Evolutionary conservation across 495 filamentous ascomycete species (phyloP), one percentile per base, ranked within the genome.

Genomic region (Penicillium chermesinum): DNA sequence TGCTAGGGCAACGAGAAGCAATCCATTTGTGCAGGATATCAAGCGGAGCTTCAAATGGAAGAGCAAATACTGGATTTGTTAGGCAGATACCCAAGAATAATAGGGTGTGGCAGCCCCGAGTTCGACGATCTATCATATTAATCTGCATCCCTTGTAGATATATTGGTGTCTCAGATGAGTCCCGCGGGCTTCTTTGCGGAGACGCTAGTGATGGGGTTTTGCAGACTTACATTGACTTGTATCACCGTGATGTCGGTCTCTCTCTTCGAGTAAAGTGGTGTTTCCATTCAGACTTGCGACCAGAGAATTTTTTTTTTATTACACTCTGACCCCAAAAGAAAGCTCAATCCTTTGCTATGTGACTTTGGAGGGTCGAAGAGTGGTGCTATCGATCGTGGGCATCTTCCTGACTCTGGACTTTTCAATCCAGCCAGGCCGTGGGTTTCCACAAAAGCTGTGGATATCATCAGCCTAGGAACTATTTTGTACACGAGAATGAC

Each of bases 401-500:
- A 58, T 46, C 53, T 64, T 7, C 61, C 59, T 10, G 52, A 60
- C 37, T 32, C 50, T 5, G 39, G 53, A 8, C 60, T 62, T 48
- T 59, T 45, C 30, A 48, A 62, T 45, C 59, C 56, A 42, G 45
- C 40, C 20, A 19, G 21, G 16, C 49, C 48, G 10, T 43, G 13
- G 25, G 50, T 42, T 21, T 62, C 57, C 12, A 62, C 59, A 14
- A 33, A 53, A 33, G 47, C 40, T 7, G 54, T 35, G 39, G 56
- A 62, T 32, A 62, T 64, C 8, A 62, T 64, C 32, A 59, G 61
- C 30, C 61, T 62, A 17, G 59, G 61, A 18, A 62, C 61, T 1
- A 40, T 62, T 12, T 52, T 52, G 43, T 64, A 62, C 43, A 64
- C 56, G 22, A 64, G 57, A 35, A 53, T 62, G 59, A 62, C 61